Base-by-base conservation (phyloP, 257 asterid species). In the Voacanga thouarsii region DNA sequence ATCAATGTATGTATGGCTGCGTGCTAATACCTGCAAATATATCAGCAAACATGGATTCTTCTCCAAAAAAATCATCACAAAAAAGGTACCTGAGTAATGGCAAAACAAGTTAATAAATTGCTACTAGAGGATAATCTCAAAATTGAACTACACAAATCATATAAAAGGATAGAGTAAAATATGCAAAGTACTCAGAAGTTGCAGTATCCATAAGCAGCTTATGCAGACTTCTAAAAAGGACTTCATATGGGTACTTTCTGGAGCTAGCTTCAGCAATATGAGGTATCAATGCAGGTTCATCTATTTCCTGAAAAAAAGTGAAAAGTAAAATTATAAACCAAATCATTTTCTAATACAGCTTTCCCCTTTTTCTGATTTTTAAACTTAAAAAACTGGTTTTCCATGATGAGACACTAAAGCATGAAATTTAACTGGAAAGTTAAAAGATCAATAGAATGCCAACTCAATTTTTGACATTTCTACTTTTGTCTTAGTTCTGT, bases 201-300 rank as follows among this genome's bases (percentile, higher is more conserved):
- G 99, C 98, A 77, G 98, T 92, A 85, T 96, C 99, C 97, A 93
- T 87, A 72, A 96, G 98, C 88, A 96, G 90, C 90, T 96, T 93
- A 84, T 96, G 98, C 90, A 96, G 85, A 89, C 99, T 96, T 90
- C 99, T 93, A 90, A 96, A 96, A 78, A 96, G 97, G 80, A 93
- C 98, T 92, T 96, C 98, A 85, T 96, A 96, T n/a, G 99, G 97
- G 84, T 89, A 93, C 87, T 85, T 96, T 84, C 90, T 92, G 75
- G 97, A 92, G 84, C 96, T 90, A 87, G 98, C 99, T 90, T 96
- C 98, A 85, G 97, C 98, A 68, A 96, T 96, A 82, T 96, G 99
- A 77, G 99, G 99, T 83, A 96, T 96, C 89, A 96, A 81, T 30
- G 99, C 97, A 82, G 99, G 91, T 83, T 96, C 99, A 30, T 96